These are phyloP conservation scores for Colletotrichum paranaense DNA, from an alignment of 2,329 filamentous ascomycete species.

Conservation along the genomic window DNA sequence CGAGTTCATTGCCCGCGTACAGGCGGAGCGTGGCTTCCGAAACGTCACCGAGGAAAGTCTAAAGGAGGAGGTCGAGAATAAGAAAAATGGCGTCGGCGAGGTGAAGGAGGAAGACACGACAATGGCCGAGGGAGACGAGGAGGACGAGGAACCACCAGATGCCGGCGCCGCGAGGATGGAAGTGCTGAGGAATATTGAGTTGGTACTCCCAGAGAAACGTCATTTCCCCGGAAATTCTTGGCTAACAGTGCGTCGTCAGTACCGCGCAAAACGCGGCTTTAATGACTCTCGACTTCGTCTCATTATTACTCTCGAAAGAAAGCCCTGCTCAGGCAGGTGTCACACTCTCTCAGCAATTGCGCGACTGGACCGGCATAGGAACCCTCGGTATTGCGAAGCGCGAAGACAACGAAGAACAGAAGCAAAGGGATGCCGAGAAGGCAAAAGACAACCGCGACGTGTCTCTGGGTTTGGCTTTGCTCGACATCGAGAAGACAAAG, in stretches of 20 bases:
- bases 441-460: conserved; percentile 67
- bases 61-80: conserved; percentile 71
- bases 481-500: conserved; percentile 80
- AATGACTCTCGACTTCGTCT: conserved; percentile 84
- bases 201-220: conserved; percentile 39
- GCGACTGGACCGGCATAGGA: conserved; percentile 77
- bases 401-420: conserved; percentile 62
- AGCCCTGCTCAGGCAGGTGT: conserved; percentile 75
- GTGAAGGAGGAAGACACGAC: conserved; percentile 57
- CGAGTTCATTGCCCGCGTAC: conserved; percentile 83
- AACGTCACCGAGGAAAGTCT: conserved; percentile 80
- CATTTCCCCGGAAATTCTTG: conserved; percentile 11
- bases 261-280: conserved; percentile 69
- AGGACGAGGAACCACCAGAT: conserved; percentile 52
- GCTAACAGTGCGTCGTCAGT: conserved; percentile 45
- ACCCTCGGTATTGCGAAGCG: conserved; percentile 78
- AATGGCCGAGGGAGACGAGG: conserved; percentile 49
- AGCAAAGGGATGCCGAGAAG: conserved; percentile 23
- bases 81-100: conserved; percentile 59
- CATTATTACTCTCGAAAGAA: conserved; percentile 85
- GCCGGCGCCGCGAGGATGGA: conserved; percentile 65
- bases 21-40: conserved; percentile 83
- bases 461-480: conserved; percentile 79
- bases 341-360: conserved; percentile 78
- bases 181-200: conserved; percentile 70